Base-by-base conservation (phyloP, 495 filamentous ascomycete species). In the Aspergillus indologenus region DNA sequence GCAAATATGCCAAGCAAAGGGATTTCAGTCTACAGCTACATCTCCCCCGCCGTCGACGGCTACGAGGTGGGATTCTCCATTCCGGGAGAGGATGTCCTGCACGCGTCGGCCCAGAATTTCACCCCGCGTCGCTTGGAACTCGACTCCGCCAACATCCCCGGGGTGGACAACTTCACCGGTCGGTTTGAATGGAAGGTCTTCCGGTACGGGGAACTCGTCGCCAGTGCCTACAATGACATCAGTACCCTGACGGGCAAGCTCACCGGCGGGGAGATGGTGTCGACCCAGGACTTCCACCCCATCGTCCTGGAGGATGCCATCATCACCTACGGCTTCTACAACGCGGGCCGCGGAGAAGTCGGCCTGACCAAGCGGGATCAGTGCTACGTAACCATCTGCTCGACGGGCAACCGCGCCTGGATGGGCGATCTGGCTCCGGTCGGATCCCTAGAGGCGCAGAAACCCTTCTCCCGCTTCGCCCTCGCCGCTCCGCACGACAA, bases 251-350 rank as follows among this genome's bases (percentile, higher is more conserved):
- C 52, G 12, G 52, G 52, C 31, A 43, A 54, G 34, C 9, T 54
- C 31, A 20, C 40, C 3, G 52, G 52, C 18, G 52, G 52, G n/a
- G 42, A 31, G 19, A 54, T 54, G 52, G 21, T 54, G 7, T 31
- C 52, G n/a, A 54, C 52, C 9, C 18, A 54, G 34, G 52, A 54
- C 31, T 54, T 54, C 31, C 52, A 54, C 34, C 52, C 52, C 17
- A 34, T 62, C 45, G 11, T 64, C 5, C 42, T 29, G 34, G 56
- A 58, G 21, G 69, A 61, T 45, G 59, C 70, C 48, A 64, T 83
- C 48, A 68, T 79, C 12, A 68, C 78, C 3, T 84, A 80, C 59
- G 79, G 81, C 18, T 75, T 83, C 57, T 83, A 83, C 67, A 76
- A 81, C 22, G 74, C 79, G 26, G 81, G 80, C 8, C 56, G 65